phyloP scores from a whole-genome alignment of 2,329 filamentous ascomycete genomes.

The Pyricularia grisea region DNA sequence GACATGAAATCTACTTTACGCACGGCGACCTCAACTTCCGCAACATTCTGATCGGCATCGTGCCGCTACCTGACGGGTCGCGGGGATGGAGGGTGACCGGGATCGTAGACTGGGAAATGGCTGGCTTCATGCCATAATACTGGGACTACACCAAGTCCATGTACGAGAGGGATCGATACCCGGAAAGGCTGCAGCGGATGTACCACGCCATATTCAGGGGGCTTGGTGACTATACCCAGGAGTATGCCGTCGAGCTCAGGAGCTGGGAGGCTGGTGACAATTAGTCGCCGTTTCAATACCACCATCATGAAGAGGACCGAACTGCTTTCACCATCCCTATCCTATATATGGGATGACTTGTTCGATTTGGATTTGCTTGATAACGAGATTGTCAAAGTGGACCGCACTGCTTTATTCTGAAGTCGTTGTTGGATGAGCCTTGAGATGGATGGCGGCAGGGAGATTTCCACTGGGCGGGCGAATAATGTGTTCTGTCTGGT shows the following conservation, averaged over 20 bases:
- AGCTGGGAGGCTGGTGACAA: background rate
- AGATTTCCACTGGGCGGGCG: too few relatives aligned
- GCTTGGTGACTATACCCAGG: constrained; percentile 14
- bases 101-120: constrained; percentile 20
- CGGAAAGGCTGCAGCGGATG: constrained; percentile 8
- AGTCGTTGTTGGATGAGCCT: too few relatives aligned
- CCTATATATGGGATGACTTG: too few relatives aligned
- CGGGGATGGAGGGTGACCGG: constrained; percentile 16
- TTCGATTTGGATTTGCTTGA: too few relatives aligned
- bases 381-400: too few relatives aligned
- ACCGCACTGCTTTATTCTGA: too few relatives aligned
- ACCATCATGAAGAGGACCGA: too few relatives aligned
- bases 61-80: constrained; percentile 12
- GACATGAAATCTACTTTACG: constrained; percentile 21
- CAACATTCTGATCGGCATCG: constrained; percentile 21
- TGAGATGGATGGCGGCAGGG: too few relatives aligned
- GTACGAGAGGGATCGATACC: constrained; percentile 13
- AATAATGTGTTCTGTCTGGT: background rate
- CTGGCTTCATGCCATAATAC: constrained; percentile 19
- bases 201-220: constrained; percentile 11
- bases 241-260: constrained; percentile 13
- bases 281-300: background rate
- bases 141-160: constrained; percentile 20
- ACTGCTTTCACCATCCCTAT: too few relatives aligned
- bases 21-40: constrained; percentile 22